Evolutionary conservation across 129 eudicot species (phyloP).

Genomic region (Lactuca sativa): DNA sequence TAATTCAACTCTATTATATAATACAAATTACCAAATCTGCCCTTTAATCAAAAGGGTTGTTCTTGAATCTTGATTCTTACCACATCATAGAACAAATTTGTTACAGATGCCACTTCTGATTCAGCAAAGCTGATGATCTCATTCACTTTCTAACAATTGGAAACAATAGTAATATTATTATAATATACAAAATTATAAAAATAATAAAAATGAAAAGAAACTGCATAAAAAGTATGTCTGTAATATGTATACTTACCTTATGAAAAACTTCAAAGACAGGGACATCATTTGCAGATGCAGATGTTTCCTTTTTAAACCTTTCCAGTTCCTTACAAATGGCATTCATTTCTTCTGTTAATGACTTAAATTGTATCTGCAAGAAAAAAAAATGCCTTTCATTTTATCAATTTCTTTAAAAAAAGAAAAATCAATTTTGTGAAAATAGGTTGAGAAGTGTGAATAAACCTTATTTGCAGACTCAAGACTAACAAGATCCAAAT

Average conservation of each 20-base stretch:
- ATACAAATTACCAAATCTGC: background rate
- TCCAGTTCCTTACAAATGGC: slow-evolving; percentile 90
- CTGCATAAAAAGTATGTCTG: background rate
- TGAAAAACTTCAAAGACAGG: no score
- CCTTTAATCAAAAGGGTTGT: slow-evolving; percentile 8
- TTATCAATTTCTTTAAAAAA: no score
- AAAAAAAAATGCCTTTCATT: background rate
- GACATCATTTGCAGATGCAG: slow-evolving; percentile 41
- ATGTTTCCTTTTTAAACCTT: slow-evolving; percentile 78
- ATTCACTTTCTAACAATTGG: slow-evolving; percentile 55
- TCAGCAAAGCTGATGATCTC: slow-evolving; percentile 70
- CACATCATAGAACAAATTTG: slow-evolving; percentile 66
- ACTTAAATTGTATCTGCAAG: slow-evolving; percentile 89
- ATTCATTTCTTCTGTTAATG: slow-evolving; percentile 99
- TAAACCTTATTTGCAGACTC: no score
- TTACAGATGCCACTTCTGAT: slow-evolving; percentile 71
- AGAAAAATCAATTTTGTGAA: no score
- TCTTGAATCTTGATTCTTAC: slow-evolving; percentile 36
- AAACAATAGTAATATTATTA: background rate
- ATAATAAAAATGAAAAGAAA: background rate
- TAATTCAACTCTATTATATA: background rate
- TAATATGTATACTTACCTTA: slow-evolving; percentile 44
- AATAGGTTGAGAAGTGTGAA: background rate
- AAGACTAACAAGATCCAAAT: no score
- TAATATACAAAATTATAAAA: background rate